These are phyloP conservation scores for Takashimella koratensis DNA, from an alignment of 1,284 basidiomycete genomes.

Conservation along the genomic window DNA sequence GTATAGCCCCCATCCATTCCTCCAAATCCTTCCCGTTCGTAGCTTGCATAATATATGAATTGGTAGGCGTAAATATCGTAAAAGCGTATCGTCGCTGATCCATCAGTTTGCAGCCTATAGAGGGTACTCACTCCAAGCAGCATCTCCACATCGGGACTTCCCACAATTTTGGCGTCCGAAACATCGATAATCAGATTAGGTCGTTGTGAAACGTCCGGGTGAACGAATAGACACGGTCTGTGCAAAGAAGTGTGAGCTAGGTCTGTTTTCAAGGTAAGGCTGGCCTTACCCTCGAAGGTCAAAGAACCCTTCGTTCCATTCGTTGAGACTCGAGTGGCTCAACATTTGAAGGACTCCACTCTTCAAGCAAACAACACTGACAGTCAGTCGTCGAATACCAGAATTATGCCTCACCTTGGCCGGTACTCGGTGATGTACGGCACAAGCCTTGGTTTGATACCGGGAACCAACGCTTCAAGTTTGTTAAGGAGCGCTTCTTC, in stretches of 20 bases:
- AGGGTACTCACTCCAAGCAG: slow-evolving; percentile 69
- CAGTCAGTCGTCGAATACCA: neutral
- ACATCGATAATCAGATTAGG: slow-evolving; percentile 83
- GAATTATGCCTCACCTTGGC: neutral
- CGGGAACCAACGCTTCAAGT: slow-evolving; percentile 54
- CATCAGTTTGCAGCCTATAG: neutral
- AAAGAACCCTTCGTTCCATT: slow-evolving; percentile 82
- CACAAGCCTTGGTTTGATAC: slow-evolving; percentile 41
- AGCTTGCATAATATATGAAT: slow-evolving; percentile 82
- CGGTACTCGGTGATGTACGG: slow-evolving; percentile 48
- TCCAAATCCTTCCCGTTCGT: slow-evolving; percentile 72
- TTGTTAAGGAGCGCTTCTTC: slow-evolving; percentile 50
- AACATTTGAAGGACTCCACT: slow-evolving; percentile 76
- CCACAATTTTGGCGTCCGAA: slow-evolving; percentile 75
- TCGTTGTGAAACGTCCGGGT: slow-evolving; percentile 71
- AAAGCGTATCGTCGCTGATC: slow-evolving; percentile 73
- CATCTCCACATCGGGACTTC: slow-evolving; percentile 77
- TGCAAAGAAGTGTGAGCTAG: no score
- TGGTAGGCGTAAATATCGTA: slow-evolving; percentile 81
- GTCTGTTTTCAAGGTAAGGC: no score
- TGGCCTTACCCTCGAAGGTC: slow-evolving; percentile 71
- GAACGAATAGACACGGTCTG: slow-evolving; percentile 87
- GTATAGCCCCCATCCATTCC: slow-evolving; percentile 61
- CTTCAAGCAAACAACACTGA: slow-evolving; percentile 54
- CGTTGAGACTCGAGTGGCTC: slow-evolving; percentile 69